phyloP scores from a whole-genome alignment of 202 grass and related monocot species.

The Panicum virgatum region DNA sequence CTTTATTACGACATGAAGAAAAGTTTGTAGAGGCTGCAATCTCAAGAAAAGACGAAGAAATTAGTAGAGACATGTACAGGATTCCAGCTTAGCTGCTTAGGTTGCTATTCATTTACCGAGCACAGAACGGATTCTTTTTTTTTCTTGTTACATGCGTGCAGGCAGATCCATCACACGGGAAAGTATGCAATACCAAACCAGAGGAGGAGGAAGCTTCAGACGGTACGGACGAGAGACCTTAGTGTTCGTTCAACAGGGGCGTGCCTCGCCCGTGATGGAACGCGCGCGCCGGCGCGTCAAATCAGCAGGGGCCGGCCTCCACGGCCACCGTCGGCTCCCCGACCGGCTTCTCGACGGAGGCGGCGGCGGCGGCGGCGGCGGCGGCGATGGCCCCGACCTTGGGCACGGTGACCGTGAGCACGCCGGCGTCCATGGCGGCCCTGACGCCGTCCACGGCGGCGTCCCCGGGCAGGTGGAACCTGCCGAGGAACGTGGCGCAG shows the following conservation, averaged over 20 bases:
- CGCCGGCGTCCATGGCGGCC: constrained; percentile 48
- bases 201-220: neutral
- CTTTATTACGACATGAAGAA: neutral
- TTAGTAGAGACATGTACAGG: neutral
- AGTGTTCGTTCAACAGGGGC: neutral
- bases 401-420: constrained; percentile 66
- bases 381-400: constrained; percentile 24
- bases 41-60: neutral
- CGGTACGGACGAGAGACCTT: neutral
- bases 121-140: neutral
- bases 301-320: constrained; percentile 24
- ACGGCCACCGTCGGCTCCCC: constrained; percentile 11
- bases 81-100: neutral
- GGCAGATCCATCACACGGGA: neutral
- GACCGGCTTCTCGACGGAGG: neutral
- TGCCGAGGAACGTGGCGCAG: constrained; percentile 49
- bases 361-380: neutral
- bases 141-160: neutral
- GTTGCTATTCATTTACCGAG: constrained; percentile 16
- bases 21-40: neutral
- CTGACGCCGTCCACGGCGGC: constrained; percentile 49
- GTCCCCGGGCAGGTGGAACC: constrained; percentile 59
- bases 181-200: neutral
- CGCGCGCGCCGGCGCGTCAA: neutral
- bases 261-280: neutral